Conservation (phyloP, 169 alveolate genomes). For the Plasmodium yoelii region DNA sequence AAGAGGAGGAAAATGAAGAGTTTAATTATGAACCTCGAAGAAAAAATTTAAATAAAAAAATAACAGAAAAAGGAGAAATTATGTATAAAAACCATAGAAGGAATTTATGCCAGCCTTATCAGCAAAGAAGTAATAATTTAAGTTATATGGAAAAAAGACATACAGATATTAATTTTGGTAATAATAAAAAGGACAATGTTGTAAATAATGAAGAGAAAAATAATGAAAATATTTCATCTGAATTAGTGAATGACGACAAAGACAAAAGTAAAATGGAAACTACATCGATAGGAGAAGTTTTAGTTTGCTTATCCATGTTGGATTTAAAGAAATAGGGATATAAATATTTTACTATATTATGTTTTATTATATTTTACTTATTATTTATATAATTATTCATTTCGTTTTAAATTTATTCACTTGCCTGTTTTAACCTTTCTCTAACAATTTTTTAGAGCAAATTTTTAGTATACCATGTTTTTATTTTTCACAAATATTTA, state of each 20-base stretch:
- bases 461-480: too few relatives aligned
- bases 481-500: too few relatives aligned
- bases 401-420: too few relatives aligned
- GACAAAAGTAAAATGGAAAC: conserved; percentile 18
- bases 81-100: conserved; percentile 72
- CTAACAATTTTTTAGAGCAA: not conserved
- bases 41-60: conserved; percentile 69
- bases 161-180: not conserved
- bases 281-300: conserved; percentile 71
- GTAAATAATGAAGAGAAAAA: conserved; percentile 3
- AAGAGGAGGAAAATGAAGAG: conserved; percentile 74
- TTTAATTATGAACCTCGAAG: conserved; percentile 73
- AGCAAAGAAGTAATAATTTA: conserved; percentile 8
- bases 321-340: conserved; percentile 27
- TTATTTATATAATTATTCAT: too few relatives aligned
- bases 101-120: conserved; percentile 63
- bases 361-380: too few relatives aligned
- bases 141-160: conserved; percentile 11
- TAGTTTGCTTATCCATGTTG: conserved; percentile 69
- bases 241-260: not conserved
- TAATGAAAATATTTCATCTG: not conserved
- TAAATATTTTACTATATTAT: too few relatives aligned
- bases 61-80: conserved; percentile 68
- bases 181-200: conserved; percentile 7
- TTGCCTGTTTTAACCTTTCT: not conserved